phyloP scores from a whole-genome alignment of 129 eudicot genomes.

The Flaveria brownii region DNA sequence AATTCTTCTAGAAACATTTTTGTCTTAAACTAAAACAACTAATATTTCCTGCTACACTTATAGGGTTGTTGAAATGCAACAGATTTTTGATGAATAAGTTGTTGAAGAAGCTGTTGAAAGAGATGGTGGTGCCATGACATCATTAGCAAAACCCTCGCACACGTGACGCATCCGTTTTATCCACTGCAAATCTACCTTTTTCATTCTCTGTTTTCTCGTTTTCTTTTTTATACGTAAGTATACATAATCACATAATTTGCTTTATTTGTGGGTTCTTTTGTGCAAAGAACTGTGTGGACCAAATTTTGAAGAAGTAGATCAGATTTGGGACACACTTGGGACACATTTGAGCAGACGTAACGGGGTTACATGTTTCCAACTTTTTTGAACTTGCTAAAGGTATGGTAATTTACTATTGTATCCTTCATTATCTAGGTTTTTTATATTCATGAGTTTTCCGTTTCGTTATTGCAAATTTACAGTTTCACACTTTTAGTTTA shows the following conservation, averaged over 20 bases:
- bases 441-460: conserved; percentile 11
- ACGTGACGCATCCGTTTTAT: conserved; percentile 57
- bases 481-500: background rate
- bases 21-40: background rate
- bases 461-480: background rate
- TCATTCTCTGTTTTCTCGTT: no score
- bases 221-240: no score
- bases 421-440: conserved; percentile 9
- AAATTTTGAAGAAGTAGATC: conserved; percentile 96
- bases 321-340: conserved; percentile 62
- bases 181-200: no score
- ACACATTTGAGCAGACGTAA: conserved; percentile 83
- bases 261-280: no score
- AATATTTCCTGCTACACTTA: background rate
- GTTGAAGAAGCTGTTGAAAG: conserved; percentile 98
- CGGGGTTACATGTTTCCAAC: conserved; percentile 82
- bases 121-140: conserved; percentile 84
- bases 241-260: no score
- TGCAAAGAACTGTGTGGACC: conserved; percentile 25
- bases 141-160: conserved; percentile 80
- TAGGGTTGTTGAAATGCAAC: conserved; percentile 99
- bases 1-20: conserved; percentile 8
- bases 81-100: conserved; percentile 79
- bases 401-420: conserved; percentile 24
- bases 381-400: conserved; percentile 92